These are phyloP conservation scores for Fragilariopsis cylindrus DNA, from an alignment of 108 stramenopile species.

Conservation along the genomic window DNA sequence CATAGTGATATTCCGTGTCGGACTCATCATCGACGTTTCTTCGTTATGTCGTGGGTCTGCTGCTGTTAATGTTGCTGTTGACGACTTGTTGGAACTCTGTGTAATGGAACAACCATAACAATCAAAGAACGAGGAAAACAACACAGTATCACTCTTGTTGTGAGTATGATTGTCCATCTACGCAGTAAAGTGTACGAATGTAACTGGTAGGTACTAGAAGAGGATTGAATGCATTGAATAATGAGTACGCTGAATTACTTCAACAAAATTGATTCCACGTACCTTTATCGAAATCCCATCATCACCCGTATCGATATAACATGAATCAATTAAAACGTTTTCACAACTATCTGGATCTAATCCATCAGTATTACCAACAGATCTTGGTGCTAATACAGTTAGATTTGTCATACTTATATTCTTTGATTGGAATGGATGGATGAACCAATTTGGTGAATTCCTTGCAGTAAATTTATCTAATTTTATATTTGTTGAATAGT, in stretches of 20 bases:
- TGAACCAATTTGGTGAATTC: constrained; percentile 12
- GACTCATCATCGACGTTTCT: neutral
- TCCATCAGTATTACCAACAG: constrained; percentile 18
- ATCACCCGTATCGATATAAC: constrained; percentile 19
- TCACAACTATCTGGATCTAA: constrained; percentile 13
- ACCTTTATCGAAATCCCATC: constrained; percentile 20
- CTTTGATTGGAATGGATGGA: constrained; percentile 1
- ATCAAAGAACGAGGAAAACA: too few species aligned
- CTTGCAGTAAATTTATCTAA: constrained; percentile 9
- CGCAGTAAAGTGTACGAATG: too few species aligned
- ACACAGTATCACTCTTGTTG: too few species aligned
- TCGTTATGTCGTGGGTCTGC: too few species aligned
- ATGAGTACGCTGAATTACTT: neutral
- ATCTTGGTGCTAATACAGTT: constrained; percentile 13
- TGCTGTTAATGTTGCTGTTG: too few species aligned
- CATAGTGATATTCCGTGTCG: constrained; percentile 12
- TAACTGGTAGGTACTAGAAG: neutral
- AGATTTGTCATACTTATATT: constrained; percentile 10
- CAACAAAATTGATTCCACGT: neutral
- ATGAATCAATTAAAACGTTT: constrained; percentile 5
- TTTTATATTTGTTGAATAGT: constrained; percentile 3
- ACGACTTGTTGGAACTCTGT: too few species aligned
- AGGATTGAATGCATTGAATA: neutral
- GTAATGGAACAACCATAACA: too few species aligned
- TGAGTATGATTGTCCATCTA: too few species aligned